phyloP scores from a whole-genome alignment of 2,329 filamentous ascomycete genomes.

The Bertia moriformis region DNA sequence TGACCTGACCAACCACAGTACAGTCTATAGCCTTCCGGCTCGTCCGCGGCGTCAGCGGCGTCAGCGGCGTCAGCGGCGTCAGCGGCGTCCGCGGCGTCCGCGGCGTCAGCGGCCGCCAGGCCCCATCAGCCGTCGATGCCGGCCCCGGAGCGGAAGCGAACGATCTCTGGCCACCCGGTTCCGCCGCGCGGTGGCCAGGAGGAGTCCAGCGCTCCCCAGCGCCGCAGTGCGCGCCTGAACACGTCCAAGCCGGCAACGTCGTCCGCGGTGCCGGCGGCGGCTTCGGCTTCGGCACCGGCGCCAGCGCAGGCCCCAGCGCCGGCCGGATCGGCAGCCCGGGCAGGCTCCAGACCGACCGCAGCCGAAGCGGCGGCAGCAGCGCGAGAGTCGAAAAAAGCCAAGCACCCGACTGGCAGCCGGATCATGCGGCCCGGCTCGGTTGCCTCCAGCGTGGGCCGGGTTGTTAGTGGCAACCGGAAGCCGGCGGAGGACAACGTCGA shows the following conservation, averaged over 20 bases:
- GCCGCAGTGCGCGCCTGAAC: conserved; percentile 59
- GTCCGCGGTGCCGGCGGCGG: conserved; percentile 37
- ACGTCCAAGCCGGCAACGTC: conserved; percentile 57
- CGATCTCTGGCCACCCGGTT: conserved; percentile 70
- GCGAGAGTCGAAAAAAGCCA: conserved; percentile 75
- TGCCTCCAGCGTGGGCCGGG: conserved; percentile 62
- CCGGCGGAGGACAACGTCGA: conserved; percentile 48
- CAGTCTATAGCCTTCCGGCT: no score
- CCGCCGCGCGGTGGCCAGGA: conserved; percentile 33
- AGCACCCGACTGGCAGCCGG: conserved; percentile 54
- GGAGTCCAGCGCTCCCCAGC: conserved; percentile 47
- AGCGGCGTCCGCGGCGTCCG: no score
- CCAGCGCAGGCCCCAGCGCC: no score
- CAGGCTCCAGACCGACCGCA: no score
- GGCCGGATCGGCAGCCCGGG: no score
- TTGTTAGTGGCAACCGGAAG: conserved; percentile 83
- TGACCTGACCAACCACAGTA: no score
- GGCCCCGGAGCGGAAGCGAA: conserved; percentile 65
- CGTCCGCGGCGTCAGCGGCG: no score
- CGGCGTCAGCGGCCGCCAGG: no score
- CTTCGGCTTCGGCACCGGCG: conserved; percentile 40
- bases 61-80: no score
- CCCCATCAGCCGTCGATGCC: no score
- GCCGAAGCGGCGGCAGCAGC: no score
- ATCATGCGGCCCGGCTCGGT: conserved; percentile 48